Evolutionary conservation across 2,329 filamentous ascomycete genomes (phyloP).

Genomic region (Zalaria sp.): DNA sequence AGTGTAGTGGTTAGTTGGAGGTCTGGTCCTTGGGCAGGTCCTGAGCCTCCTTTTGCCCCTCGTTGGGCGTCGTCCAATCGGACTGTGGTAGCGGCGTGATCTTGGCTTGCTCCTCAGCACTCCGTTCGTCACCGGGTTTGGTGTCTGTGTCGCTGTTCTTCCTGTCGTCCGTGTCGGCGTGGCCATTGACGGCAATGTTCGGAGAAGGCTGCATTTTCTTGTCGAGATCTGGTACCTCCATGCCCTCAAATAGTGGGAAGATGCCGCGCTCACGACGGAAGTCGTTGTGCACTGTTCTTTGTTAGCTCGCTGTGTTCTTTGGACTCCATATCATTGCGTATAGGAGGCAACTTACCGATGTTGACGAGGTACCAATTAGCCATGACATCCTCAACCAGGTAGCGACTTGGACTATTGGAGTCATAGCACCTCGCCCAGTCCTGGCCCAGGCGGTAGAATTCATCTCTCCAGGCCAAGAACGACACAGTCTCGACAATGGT

Average conservation of each 20-base stretch:
- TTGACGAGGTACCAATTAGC: conserved; percentile 89
- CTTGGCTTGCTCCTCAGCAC: background rate
- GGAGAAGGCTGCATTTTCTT: conserved; percentile 10
- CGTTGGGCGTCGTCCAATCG: background rate
- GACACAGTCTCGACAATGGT: conserved; percentile 98
- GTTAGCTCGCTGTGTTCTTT: background rate
- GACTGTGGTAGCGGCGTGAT: background rate
- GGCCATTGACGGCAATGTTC: conserved; percentile 1
- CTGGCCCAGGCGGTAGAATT: conserved; percentile 80
- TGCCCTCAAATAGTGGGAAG: conserved; percentile 71
- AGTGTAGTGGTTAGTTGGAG: background rate
- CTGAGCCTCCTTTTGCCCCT: background rate
- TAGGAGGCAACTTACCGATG: conserved; percentile 52
- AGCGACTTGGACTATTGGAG: conserved; percentile 58
- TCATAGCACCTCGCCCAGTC: conserved; percentile 93
- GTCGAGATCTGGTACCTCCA: conserved; percentile 55
- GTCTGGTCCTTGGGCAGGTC: background rate
- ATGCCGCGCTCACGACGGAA: conserved; percentile 76
- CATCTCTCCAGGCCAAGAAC: conserved; percentile 97
- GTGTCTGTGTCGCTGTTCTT: background rate
- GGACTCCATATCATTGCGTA: background rate
- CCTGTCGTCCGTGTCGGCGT: background rate
- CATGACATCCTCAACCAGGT: conserved; percentile 71
- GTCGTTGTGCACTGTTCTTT: conserved; percentile 72
- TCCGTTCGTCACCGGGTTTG: background rate